Evolutionary conservation across 306 rosid species (phyloP), one percentile per base, ranked within the genome.

Genomic region (Hippophae rhamnoides): DNA sequence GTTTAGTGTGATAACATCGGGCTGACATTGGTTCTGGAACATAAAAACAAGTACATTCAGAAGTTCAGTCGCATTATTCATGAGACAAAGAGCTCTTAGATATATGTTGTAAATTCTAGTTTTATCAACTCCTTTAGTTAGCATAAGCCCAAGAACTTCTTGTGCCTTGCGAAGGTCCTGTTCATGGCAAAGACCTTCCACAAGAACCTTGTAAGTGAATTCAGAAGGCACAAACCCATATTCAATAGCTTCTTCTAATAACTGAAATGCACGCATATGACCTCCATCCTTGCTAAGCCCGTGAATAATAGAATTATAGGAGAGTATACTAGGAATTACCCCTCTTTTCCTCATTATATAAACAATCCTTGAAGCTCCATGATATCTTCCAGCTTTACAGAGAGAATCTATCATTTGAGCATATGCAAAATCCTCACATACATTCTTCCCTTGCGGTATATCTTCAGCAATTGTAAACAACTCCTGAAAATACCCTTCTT

Each of bases 391-490:
- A 18, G 72, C 78, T 67, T 78, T 85, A 57, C 98, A 90, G 18
- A 85, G 87, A n/a, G 98, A 90, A 64, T 90, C 92, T 41, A 90
- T 82, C 92, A 81, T 78, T 78, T 81, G 89, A 4, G 69, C 75
- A 63, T 79, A 80, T 62, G 83, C 68, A 71, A 78, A 80, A 41
- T 87, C 89, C 75, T 78, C 79, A 1, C 68, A 6, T 13, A 81
- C 66, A 58, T 82, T 63, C 62, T 65, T 63, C 61, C 84, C 83
- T 25, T 57, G 82, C 9, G 89, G 86, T 78, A 85, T 72, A 69
- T 79, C 79, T 57, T 90, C 92, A 0, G 86, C 84, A 53, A 87
- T 78, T 60, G 64, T 52, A 74, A 87, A 87, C 51, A 83, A 67
- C 63, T 90, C 86, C 13, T 63, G 59, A 45, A 83, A 87, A 62